phyloP scores from a whole-genome alignment of 257 asterid species.

The Solanum pinnatisectum region DNA sequence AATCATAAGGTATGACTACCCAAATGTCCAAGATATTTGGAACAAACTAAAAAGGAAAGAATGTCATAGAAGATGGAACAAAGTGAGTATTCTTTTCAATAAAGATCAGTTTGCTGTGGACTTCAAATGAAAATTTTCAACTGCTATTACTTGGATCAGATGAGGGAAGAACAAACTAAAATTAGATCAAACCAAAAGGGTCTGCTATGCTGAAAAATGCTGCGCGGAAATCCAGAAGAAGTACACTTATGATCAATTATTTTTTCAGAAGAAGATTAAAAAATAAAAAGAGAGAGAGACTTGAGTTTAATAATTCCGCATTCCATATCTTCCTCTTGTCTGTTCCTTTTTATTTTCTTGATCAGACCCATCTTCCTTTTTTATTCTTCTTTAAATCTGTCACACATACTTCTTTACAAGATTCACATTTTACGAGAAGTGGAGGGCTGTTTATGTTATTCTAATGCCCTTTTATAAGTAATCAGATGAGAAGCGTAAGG shows the following conservation, averaged over 20 bases:
- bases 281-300: background rate
- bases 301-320: background rate
- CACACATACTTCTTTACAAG: background rate
- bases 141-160: background rate
- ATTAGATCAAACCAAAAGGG: background rate
- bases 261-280: background rate
- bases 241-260: background rate
- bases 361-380: background rate
- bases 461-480: background rate
- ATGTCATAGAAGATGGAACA: background rate
- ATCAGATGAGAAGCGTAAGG: background rate
- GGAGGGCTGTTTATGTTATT: background rate
- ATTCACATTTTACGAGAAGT: background rate
- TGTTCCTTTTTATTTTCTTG: background rate
- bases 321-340: background rate
- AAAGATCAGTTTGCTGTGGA: background rate
- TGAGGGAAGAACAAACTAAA: background rate
- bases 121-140: background rate
- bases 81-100: background rate
- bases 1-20: background rate
- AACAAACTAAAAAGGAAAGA: background rate
- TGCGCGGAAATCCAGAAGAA: background rate
- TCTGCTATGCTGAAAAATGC: background rate
- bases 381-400: background rate
- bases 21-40: background rate